A percentile compares a stretch with the other conserved stretches of the same genome.
These are phyloP conservation scores for Setaria italica DNA, from an alignment of 202 grass and related monocot genomes.

Conservation along the genomic window DNA sequence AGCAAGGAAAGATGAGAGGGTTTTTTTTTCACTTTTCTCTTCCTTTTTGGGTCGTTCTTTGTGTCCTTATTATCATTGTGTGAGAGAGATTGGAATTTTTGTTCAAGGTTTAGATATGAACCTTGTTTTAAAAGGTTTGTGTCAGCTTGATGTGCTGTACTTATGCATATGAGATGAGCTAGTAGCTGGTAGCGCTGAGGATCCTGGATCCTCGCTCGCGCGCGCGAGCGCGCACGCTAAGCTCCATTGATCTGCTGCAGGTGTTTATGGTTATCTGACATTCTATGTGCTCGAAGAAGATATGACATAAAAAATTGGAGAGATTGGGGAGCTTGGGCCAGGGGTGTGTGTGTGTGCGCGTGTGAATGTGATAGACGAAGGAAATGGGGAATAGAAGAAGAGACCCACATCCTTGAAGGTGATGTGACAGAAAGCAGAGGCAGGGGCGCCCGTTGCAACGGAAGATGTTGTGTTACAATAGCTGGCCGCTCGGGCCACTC, in stretches of 20 bases:
- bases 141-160: conserved; percentile 45
- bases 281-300: conserved; percentile 36
- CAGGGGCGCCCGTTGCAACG: conserved; percentile 53
- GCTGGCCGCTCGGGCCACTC: conserved; percentile 4
- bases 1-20: conserved; percentile 50
- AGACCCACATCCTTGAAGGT: conserved; percentile 42
- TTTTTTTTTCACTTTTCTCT: conserved; percentile 41
- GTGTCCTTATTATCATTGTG: conserved; percentile 46
- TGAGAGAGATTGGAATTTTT: conserved; percentile 60
- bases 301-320: neutral
- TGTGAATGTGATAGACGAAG: conserved; percentile 41
- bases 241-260: neutral
- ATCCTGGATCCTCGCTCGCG: conserved; percentile 14
- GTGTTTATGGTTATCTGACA: conserved; percentile 51
- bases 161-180: conserved; percentile 43
- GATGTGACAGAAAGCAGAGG: conserved; percentile 68
- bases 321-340: neutral
- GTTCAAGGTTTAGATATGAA: conserved; percentile 75
- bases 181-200: neutral
- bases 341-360: neutral
- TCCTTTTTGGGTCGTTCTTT: conserved; percentile 36
- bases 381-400: conserved; percentile 11
- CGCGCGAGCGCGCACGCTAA: neutral
- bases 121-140: conserved; percentile 56
- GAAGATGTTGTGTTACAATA: conserved; percentile 37